phyloP scores from a whole-genome alignment of 495 filamentous ascomycete genomes.

The Entonaema liquescens region DNA sequence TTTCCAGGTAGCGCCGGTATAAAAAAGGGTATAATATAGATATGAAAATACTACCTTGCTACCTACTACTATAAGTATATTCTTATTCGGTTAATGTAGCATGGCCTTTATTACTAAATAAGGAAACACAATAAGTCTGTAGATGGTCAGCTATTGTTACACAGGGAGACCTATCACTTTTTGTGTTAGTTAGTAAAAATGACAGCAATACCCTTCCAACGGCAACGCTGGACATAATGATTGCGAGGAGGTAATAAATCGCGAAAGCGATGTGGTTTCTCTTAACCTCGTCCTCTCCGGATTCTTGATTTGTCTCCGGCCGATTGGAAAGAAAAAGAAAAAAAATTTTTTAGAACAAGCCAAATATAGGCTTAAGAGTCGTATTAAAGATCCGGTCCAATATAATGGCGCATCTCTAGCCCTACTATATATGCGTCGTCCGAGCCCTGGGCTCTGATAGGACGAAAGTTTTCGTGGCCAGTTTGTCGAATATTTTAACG shows the following conservation, averaged over 20 bases:
- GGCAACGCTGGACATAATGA: not conserved
- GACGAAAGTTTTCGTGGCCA: conserved; percentile 32
- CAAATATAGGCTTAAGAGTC: conserved; percentile 28
- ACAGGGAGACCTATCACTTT: conserved; percentile 16
- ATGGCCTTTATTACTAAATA: conserved; percentile 11
- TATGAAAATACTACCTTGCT: conserved; percentile 26
- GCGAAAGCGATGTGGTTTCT: conserved; percentile 6
- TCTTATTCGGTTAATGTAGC: conserved; percentile 13
- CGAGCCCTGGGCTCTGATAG: conserved; percentile 25
- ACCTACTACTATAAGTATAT: conserved; percentile 14
- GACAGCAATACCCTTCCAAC: not conserved
- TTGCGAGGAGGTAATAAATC: conserved; percentile 24
- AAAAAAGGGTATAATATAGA: conserved; percentile 9
- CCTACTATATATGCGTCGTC: conserved; percentile 16
- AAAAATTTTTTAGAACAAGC: not conserved
- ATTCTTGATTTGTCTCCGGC: not conserved
- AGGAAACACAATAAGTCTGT: conserved; percentile 18
- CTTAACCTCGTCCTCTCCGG: not conserved
- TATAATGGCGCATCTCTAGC: conserved; percentile 22
- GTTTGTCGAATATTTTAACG: conserved; percentile 32
- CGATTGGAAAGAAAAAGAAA: not conserved
- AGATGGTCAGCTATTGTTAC: conserved; percentile 22
- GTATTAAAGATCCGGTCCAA: conserved; percentile 33
- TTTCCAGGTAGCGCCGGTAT: conserved; percentile 22
- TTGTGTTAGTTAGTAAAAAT: conserved; percentile 13